These are phyloP conservation scores for Tubosaeta sp. DNA, from an alignment of 768 basidiomycete species.

Conservation along the genomic window DNA sequence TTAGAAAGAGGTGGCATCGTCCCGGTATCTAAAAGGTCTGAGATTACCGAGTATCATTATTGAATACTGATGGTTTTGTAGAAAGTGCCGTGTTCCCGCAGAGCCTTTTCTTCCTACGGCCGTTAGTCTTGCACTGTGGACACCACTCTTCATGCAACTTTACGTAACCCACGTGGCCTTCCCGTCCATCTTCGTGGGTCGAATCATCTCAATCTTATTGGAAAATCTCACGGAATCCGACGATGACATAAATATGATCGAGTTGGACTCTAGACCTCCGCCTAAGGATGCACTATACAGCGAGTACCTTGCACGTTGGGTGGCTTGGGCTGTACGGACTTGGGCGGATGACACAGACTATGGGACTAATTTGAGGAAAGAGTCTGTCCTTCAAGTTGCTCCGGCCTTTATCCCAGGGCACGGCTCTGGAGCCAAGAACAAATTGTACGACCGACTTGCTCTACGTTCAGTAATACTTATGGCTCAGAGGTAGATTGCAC, in stretches of 20 bases:
- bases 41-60: background rate
- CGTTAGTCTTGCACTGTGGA: constrained; percentile 59
- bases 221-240: constrained; percentile 15
- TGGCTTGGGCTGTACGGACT: constrained; percentile 50
- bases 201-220: constrained; percentile 38
- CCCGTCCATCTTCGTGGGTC: constrained; percentile 42
- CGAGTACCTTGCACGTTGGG: constrained; percentile 67
- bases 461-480: constrained; percentile 4
- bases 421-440: constrained; percentile 22
- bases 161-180: constrained; percentile 54
- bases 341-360: constrained; percentile 31
- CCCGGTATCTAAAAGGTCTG: constrained; percentile 80
- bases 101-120: constrained; percentile 47
- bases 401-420: constrained; percentile 43
- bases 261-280: constrained; percentile 15
- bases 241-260: constrained; percentile 12
- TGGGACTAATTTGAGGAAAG: constrained; percentile 42
- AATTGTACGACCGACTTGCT: constrained; percentile 30
- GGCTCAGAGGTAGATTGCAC: constrained; percentile 14
- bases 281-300: constrained; percentile 44
- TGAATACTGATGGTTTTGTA: constrained; percentile 24
- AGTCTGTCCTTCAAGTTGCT: constrained; percentile 43
- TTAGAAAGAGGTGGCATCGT: constrained; percentile 72
- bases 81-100: constrained; percentile 49
- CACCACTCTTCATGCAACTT: constrained; percentile 57